These are phyloP conservation scores for Daldinia bambusicola DNA, from an alignment of 495 filamentous ascomycete genomes.

Conservation along the genomic window DNA sequence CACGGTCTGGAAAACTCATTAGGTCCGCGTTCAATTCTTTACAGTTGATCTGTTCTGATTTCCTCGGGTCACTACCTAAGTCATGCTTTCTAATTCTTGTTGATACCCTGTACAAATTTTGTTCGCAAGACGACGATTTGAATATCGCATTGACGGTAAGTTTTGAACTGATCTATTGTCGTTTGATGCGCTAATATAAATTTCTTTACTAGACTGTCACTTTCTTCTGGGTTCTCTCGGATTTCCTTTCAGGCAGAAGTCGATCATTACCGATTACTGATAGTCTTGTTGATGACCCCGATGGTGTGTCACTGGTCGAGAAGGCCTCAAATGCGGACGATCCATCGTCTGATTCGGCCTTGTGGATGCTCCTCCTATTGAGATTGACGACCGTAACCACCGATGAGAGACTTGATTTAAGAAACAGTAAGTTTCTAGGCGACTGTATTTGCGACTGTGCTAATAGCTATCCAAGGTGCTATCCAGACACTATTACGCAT, in stretches of 20 bases:
- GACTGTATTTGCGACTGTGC: slow-evolving; percentile 3
- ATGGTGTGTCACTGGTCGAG: slow-evolving; percentile 59
- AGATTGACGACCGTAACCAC: slow-evolving; percentile 79
- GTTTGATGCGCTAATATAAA: slow-evolving; percentile 39
- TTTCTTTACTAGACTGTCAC: slow-evolving; percentile 72
- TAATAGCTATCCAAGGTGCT: slow-evolving; percentile 60
- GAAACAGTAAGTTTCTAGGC: slow-evolving; percentile 70
- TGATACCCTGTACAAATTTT: slow-evolving; percentile 88
- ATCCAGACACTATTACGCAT: slow-evolving; percentile 92
- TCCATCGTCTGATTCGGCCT: slow-evolving; percentile 65
- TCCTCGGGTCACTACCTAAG: slow-evolving; percentile 80
- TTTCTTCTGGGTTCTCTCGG: slow-evolving; percentile 94
- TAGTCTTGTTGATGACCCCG: slow-evolving; percentile 61
- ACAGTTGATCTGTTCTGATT: slow-evolving; percentile 95
- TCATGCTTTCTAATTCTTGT: slow-evolving; percentile 83
- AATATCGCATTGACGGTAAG: slow-evolving; percentile 91
- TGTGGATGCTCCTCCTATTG: slow-evolving; percentile 88
- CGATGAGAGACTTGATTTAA: slow-evolving; percentile 82
- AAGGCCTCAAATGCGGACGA: slow-evolving; percentile 62
- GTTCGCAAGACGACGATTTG: slow-evolving; percentile 85
- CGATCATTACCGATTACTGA: slow-evolving; percentile 59
- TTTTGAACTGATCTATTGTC: background rate
- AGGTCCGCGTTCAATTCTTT: slow-evolving; percentile 86
- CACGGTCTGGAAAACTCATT: slow-evolving; percentile 77
- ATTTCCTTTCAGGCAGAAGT: slow-evolving; percentile 72